Base-by-base conservation (phyloP, 192 early-diverging fungal species). In the Coemansia sp. region DNA sequence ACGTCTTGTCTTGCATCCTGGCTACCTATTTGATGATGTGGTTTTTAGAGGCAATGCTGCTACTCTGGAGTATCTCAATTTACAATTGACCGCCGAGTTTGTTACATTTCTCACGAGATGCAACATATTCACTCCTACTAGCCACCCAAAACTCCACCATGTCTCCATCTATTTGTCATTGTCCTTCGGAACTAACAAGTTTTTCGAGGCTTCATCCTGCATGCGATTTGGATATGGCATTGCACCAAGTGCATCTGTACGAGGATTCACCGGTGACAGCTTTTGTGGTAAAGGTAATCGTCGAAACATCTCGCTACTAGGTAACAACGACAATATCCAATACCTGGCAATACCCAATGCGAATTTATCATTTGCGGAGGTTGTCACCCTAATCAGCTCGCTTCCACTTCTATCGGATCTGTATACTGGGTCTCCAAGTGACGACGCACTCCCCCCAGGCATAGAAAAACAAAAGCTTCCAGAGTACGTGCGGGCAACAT, bases 1-100 rank as follows among this genome's bases (percentile, higher is more conserved):
- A 6, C 13, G 6, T 3, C 39, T 68, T 6, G 21, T 19, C 5
- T 39, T 45, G 10, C 17, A 10, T 11, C 13, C 27, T 2, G 11
- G 19, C 11, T 68, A 68, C 35, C 59, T 59, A 8, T 68, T 68
- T 61, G 67, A 68, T 21, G 67, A 68, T 41, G 34, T 44, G 8
- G 13, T 68, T 37, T 68, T 68, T 11, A 45, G 67, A 8, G 67
- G 35, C 7, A 68, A 61, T 24, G 6, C 9, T 7, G 40, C 31
- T 29, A 37, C 59, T 34, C 19, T 68, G 14, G 67, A 68, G 45
- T 41, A 41, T 41, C 9, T 39, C 40, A 11, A 41, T 14, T 24
- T 39, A 5, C 19, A 59, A 6, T 21, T 48, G 10, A 24, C 29
- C 33, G 34, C 34, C 4, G 46, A 45, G 41, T 21, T 68, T 8